phyloP scores from a whole-genome alignment of 192 early-diverging fungal species.

The Pilaira anomala region DNA sequence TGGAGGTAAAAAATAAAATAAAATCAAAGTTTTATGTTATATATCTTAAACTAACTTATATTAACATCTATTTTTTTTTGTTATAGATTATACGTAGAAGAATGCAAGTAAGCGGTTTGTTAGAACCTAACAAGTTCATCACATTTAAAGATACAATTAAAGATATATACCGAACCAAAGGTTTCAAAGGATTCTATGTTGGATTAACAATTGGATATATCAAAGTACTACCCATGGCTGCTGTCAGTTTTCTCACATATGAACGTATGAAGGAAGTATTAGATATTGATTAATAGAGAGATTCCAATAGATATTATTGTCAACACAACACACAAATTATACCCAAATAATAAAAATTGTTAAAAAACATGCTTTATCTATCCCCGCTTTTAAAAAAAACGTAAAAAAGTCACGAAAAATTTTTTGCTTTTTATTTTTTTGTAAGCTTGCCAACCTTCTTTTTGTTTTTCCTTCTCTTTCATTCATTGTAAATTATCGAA shows the following conservation, averaged over 20 bases:
- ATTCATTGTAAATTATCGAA: conserved; percentile 8
- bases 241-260: conserved; percentile 84
- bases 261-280: conserved; percentile 70
- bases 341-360: not conserved
- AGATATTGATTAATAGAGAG: conserved; percentile 40
- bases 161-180: conserved; percentile 62
- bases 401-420: not conserved
- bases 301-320: not conserved
- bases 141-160: conserved; percentile 57
- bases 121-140: conserved; percentile 48
- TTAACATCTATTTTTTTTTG: not conserved
- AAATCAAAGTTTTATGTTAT: not conserved
- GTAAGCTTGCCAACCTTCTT: not conserved
- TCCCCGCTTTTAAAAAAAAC: not conserved
- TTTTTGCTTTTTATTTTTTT: not conserved
- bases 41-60: not conserved
- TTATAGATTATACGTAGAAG: conserved; percentile 70
- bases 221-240: conserved; percentile 93
- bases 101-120: conserved; percentile 77
- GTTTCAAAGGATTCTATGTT: conserved; percentile 88
- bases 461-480: not conserved
- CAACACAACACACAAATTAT: not conserved
- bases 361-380: not conserved
- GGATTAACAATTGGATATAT: conserved; percentile 96
- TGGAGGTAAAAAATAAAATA: conserved; percentile 68